These are phyloP conservation scores for Kodamaea neixiangensis DNA, from an alignment of 805 yeast species.

Conservation along the genomic window DNA sequence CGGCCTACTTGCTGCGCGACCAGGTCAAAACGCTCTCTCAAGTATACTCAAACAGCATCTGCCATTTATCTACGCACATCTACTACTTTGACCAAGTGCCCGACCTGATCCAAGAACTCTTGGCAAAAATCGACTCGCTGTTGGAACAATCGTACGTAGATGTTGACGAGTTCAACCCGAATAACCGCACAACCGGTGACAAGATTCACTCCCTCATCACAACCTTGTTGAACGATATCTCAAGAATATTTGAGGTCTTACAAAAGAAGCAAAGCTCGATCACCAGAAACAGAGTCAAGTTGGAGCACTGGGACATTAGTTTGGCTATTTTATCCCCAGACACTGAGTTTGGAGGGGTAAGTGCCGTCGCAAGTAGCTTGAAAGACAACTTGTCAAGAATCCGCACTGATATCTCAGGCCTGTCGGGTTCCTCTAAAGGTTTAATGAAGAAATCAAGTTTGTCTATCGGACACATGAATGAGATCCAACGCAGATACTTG, in stretches of 20 bases:
- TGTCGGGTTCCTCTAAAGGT: conserved; percentile 4
- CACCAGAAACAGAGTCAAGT: conserved; percentile 43
- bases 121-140: conserved; percentile 43
- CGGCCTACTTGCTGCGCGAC: conserved; percentile 19
- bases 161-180: conserved; percentile 6
- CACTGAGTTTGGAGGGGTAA: conserved; percentile 15
- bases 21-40: conserved; percentile 34
- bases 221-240: conserved; percentile 34
- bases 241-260: conserved; percentile 32
- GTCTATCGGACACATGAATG: conserved; percentile 25
- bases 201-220: conserved; percentile 23
- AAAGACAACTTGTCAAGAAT: conserved; percentile 3
- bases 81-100: conserved; percentile 86
- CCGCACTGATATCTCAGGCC: conserved; percentile 4
- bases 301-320: conserved; percentile 46
- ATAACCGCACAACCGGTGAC: conserved; percentile 13
- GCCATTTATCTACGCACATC: conserved; percentile 71
- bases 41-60: conserved; percentile 58
- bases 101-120: conserved; percentile 74
- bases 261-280: conserved; percentile 36
- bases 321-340: conserved; percentile 32
- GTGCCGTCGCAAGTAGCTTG: conserved; percentile 3
- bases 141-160: conserved; percentile 19
- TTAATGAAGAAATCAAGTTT: conserved; percentile 15
- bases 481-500: conserved; percentile 43